These are phyloP conservation scores for Exophiala sideris DNA, from an alignment of 2,329 filamentous ascomycete species.

Conservation along the genomic window DNA sequence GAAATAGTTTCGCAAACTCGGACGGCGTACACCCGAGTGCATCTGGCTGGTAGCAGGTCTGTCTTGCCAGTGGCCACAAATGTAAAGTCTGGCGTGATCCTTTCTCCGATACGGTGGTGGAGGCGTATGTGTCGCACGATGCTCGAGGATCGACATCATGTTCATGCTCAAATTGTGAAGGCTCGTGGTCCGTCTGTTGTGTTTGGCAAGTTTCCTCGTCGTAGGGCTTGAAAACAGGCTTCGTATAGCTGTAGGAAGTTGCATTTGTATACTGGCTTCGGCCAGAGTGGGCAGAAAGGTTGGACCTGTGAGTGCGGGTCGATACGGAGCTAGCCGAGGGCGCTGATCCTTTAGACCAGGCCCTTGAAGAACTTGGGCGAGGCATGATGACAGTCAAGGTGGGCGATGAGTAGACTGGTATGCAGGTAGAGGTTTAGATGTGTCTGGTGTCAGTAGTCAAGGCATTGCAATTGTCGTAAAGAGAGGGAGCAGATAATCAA, in stretches of 20 bases:
- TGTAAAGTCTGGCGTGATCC: conserved; percentile 39
- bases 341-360: conserved; percentile 20
- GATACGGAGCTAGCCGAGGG: conserved; percentile 20
- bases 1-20: conserved; percentile 82
- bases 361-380: conserved; percentile 6
- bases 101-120: conserved; percentile 62
- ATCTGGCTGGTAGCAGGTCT: conserved; percentile 54
- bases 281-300: conserved; percentile 19
- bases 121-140: conserved; percentile 78
- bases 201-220: conserved; percentile 6
- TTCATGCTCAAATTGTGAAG: conserved; percentile 19
- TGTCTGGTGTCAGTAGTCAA: no score
- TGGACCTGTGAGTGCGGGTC: conserved; percentile 20
- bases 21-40: conserved; percentile 74
- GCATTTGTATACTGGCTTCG: conserved; percentile 25
- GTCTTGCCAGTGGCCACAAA: conserved; percentile 16
- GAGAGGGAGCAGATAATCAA: no score
- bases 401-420: no score
- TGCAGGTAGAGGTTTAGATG: no score
- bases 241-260: conserved; percentile 26
- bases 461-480: no score
- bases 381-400: conserved; percentile 13
- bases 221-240: conserved; percentile 15
- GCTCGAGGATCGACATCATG: conserved; percentile 40
- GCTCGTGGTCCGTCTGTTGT: conserved; percentile 9